Conservation (phyloP, 2,329 filamentous ascomycete genomes). For the Talaromyces albobiverticillius region DNA sequence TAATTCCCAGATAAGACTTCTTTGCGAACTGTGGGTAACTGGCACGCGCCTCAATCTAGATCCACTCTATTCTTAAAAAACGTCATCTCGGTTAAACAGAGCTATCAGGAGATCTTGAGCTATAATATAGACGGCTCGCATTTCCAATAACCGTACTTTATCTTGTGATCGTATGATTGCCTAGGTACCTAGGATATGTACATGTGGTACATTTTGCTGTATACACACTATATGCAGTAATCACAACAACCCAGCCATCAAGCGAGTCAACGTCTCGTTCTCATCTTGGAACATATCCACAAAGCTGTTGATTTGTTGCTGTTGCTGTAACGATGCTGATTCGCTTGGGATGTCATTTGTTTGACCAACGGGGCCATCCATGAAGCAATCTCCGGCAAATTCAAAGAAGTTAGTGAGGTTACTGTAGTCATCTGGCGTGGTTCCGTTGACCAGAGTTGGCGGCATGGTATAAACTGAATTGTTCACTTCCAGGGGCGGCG, state of each 20-base stretch:
- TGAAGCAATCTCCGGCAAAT: slow-evolving; percentile 51
- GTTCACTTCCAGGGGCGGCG: background rate
- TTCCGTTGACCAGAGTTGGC: slow-evolving; percentile 6
- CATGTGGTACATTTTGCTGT: too few relatives aligned
- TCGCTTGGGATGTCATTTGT: background rate
- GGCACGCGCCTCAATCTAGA: too few relatives aligned
- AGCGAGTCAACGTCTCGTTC: slow-evolving; percentile 32
- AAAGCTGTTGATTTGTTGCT: slow-evolving; percentile 15
- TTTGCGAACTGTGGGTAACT: too few relatives aligned
- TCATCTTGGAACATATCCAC: slow-evolving; percentile 32
- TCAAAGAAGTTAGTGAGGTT: slow-evolving; percentile 62
- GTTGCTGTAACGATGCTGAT: background rate
- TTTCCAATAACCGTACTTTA: too few relatives aligned
- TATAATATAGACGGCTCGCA: too few relatives aligned
- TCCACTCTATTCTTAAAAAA: too few relatives aligned
- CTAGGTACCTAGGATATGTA: too few relatives aligned
- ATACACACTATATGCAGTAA: background rate
- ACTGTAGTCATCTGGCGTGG: slow-evolving; percentile 29
- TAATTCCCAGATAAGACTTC: too few relatives aligned
- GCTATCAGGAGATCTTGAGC: too few relatives aligned
- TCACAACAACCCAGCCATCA: slow-evolving; percentile 33
- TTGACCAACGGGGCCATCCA: slow-evolving; percentile 20
- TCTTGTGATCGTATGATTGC: background rate
- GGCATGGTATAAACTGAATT: slow-evolving; percentile 6
- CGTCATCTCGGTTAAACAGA: too few relatives aligned